A percentile compares a stretch with the other conserved stretches of the same genome.
These are phyloP conservation scores for Alternaria sp. DNA, from an alignment of 2,329 filamentous ascomycete species.

Conservation along the genomic window DNA sequence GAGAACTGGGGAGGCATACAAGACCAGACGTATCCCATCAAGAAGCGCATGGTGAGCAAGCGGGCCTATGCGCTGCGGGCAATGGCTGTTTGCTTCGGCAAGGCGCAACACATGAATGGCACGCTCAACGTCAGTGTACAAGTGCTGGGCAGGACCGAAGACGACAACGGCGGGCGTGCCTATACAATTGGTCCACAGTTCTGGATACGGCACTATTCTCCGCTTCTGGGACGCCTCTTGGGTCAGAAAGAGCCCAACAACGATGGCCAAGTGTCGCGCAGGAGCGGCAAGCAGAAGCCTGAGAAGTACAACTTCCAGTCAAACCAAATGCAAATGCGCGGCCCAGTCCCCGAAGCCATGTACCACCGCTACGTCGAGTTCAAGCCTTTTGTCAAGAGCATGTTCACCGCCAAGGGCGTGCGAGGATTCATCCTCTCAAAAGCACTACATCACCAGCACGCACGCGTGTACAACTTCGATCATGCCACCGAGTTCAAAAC, in stretches of 20 bases:
- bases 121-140: conserved; percentile 77
- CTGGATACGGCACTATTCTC: conserved; percentile 87
- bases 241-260: conserved; percentile 67
- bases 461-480: conserved; percentile 88
- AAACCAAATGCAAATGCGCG: conserved; percentile 86
- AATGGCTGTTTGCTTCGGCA: conserved; percentile 69
- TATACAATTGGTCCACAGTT: conserved; percentile 81
- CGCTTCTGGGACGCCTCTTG: conserved; percentile 83
- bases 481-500: conserved; percentile 75
- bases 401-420: conserved; percentile 83
- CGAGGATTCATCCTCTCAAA: conserved; percentile 83
- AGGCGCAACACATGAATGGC: conserved; percentile 73
- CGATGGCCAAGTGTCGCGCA: conserved; percentile 39
- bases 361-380: conserved; percentile 97
- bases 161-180: conserved; percentile 69
- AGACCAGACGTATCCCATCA: conserved; percentile 72
- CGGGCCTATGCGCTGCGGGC: conserved; percentile 81
- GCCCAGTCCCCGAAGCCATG: conserved; percentile 79
- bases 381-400: conserved; percentile 84
- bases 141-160: conserved; percentile 77
- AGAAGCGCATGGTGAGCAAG: conserved; percentile 87
- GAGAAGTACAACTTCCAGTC: conserved; percentile 92
- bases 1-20: conserved; percentile 75
- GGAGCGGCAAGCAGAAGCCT: conserved; percentile 59
- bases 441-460: conserved; percentile 89